Evolutionary conservation across 2,329 filamentous ascomycete species (phyloP).

Genomic region (Periconia digitata): DNA sequence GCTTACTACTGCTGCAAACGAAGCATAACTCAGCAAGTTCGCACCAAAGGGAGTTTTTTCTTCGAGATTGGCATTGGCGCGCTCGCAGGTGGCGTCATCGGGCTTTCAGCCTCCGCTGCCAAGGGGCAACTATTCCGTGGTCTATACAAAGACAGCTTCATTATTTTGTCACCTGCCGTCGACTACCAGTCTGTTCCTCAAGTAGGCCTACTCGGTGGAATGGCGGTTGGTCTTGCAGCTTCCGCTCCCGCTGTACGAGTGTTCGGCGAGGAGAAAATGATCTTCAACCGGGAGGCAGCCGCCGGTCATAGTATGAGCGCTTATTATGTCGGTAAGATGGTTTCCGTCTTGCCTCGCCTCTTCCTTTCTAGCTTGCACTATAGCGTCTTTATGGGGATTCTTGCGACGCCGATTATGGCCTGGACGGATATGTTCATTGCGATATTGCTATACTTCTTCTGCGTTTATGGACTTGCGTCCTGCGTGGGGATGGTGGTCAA

Average conservation of each 20-base stretch:
- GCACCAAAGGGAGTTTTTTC: slow-evolving; percentile 53
- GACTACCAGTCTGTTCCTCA: slow-evolving; percentile 56
- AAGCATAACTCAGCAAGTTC: slow-evolving; percentile 60
- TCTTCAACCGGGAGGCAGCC: slow-evolving; percentile 59
- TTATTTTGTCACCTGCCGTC: slow-evolving; percentile 54
- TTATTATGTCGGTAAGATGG: slow-evolving; percentile 60
- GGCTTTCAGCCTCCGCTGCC: slow-evolving; percentile 53
- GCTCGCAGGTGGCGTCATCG: slow-evolving; percentile 57
- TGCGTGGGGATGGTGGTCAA: slow-evolving; percentile 57
- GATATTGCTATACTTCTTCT: slow-evolving; percentile 61
- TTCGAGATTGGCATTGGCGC: slow-evolving; percentile 58
- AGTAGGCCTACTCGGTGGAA: slow-evolving; percentile 55
- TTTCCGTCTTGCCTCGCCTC: slow-evolving; percentile 57
- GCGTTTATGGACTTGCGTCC: slow-evolving; percentile 59
- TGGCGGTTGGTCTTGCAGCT: slow-evolving; percentile 59
- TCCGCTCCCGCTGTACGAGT: slow-evolving; percentile 58
- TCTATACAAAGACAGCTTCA: slow-evolving; percentile 54
- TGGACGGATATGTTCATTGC: slow-evolving; percentile 53
- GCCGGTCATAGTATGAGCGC: slow-evolving; percentile 59
- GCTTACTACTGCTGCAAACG: slow-evolving; percentile 56
- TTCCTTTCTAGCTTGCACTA: slow-evolving; percentile 57
- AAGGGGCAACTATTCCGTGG: slow-evolving; percentile 58
- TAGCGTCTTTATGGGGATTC: slow-evolving; percentile 52
- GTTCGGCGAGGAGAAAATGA: slow-evolving; percentile 59
- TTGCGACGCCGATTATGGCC: slow-evolving; percentile 54